Evolutionary conservation across 768 basidiomycete genomes (phyloP), one percentile per base, ranked within the genome.

Genomic region (Chalciporus piperatus): DNA sequence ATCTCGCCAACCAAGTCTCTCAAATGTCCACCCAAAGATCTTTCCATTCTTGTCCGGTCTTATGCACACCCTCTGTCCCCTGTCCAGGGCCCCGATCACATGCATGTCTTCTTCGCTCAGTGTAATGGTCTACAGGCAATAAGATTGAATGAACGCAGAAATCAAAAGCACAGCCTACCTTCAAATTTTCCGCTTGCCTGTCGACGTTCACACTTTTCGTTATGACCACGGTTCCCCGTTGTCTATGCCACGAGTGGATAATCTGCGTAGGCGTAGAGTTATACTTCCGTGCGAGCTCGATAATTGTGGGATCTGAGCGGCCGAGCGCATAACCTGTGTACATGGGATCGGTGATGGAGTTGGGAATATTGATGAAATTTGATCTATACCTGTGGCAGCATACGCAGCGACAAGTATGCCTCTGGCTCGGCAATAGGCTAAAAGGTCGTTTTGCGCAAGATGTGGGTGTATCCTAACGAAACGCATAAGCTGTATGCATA

Each of bases 161-260:
- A 8, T 30, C 28, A 32, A 32, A 2, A 32, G 30, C 4, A 32
- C 30, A 10, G 30, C 30, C 12, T 32, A 32, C 80, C 38, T 62
- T 73, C 41, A 83, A 53, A 56, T 83, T 82, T 48, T 76, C 73
- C 57, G 71, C 74, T 63, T 82, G 80, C 42, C 76, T 67, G 19
- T 72, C 71, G 23, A 61, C 60, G 52, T 80, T 72, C n/a, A 65
- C 67, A 48, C 78, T 74, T 70, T 86, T 84, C n/a, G 82, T 80
- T 32, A 85, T 76, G 17, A 82, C 77, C 11, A 72, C 70, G 10
- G 79, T 74, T 12, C 77, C 78, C 6, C 78, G 71, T 61, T 81
- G 74, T 6, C 80, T 76, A 12, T 72, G 75, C 84, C 83, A 85
- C 53, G 78, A 74, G n/a, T 84, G 71, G 3, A 79, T 62, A 8